Conservation (phyloP, 2,329 filamentous ascomycete genomes). For the Phialocephala subalpina region DNA sequence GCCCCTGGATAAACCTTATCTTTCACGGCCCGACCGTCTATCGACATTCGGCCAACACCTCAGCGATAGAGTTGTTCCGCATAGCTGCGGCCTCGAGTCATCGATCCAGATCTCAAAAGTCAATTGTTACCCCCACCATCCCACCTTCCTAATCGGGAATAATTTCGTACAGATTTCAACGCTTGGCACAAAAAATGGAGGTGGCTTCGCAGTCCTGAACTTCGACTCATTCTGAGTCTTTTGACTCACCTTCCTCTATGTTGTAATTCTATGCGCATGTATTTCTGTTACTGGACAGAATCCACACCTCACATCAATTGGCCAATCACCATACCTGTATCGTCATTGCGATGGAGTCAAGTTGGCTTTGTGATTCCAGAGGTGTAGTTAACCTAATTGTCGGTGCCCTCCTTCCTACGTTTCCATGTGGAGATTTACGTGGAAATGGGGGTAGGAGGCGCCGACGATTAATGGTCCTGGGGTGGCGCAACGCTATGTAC, state of each 20-base stretch:
- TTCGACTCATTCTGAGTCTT: conserved; percentile 21
- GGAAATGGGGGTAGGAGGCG: no score
- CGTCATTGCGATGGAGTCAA: not conserved
- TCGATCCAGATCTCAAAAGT: not conserved
- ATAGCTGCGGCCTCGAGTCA: not conserved
- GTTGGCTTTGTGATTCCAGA: not conserved
- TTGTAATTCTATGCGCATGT: not conserved
- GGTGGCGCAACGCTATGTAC: not conserved
- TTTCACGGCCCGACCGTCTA: no score
- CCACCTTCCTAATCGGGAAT: not conserved
- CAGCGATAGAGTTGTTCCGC: not conserved
- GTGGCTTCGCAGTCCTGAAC: not conserved
- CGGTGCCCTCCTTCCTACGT: no score
- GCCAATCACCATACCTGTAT: not conserved
- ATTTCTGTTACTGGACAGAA: not conserved
- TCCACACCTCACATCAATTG: not conserved
- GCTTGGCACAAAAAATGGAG: not conserved
- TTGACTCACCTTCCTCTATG: conserved; percentile 3
- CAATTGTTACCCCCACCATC: not conserved
- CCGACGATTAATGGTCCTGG: not conserved
- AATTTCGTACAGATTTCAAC: not conserved
- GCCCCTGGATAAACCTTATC: no score
- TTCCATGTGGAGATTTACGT: no score
- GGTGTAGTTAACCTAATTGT: no score
- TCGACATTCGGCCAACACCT: no score